phyloP scores from a whole-genome alignment of 73 alveolate genomes.

The Paramecium primaurelia region DNA sequence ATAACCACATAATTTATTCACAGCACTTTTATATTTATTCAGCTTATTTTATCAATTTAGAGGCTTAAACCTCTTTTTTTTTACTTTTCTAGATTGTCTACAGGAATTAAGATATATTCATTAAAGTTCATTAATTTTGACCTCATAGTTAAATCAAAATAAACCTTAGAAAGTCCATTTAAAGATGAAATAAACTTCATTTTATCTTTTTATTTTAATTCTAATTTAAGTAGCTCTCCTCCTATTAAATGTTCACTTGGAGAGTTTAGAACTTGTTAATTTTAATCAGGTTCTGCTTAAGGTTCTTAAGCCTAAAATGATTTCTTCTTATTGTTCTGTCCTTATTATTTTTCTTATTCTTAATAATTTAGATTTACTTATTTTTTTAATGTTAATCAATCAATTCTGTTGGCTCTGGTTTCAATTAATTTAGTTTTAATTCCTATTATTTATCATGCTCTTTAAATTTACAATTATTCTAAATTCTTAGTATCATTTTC shows the following conservation, averaged over 20 bases:
- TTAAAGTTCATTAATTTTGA: conserved; percentile 33
- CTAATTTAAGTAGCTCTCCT: conserved; percentile 44
- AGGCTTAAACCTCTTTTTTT: conserved; percentile 1
- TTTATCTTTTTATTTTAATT: not conserved
- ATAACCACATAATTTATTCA: not conserved
- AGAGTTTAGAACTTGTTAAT: not conserved
- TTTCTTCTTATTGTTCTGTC: not conserved
- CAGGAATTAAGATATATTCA: conserved; percentile 32
- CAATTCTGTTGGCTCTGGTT: not conserved
- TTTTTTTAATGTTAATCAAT: not conserved
- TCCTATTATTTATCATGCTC: not conserved
- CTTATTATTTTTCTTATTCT: not conserved
- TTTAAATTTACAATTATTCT: not conserved
- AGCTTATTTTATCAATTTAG: conserved; percentile 32
- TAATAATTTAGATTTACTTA: not conserved
- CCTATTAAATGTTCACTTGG: not conserved
- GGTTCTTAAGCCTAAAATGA: not conserved
- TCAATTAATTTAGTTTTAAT: not conserved
- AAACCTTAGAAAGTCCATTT: conserved; percentile 14
- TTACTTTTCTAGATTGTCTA: conserved; percentile 37
- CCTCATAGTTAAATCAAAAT: conserved; percentile 50
- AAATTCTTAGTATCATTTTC: not conserved
- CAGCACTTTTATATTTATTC: not conserved
- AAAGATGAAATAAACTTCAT: too few relatives aligned
- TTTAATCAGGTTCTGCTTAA: not conserved